A percentile compares a stretch with the other conserved stretches of the same genome.
phyloP scores from a whole-genome alignment of 257 asterid species.

The Rauvolfia tetraphylla region DNA sequence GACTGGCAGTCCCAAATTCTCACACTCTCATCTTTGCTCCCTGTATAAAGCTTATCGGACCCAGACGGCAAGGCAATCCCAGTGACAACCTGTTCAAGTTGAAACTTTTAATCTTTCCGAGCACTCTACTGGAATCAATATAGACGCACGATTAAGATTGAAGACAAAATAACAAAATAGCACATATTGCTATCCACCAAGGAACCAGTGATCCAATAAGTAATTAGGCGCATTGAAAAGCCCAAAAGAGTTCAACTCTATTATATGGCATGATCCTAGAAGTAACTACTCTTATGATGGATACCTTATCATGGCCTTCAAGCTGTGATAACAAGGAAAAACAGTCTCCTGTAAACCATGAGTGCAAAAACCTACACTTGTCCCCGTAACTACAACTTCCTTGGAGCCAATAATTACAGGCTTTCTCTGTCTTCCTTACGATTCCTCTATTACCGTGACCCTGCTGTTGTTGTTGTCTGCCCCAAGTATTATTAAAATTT shows the following conservation, averaged over 20 bases:
- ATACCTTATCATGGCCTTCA: constrained; percentile 91
- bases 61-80: constrained; percentile 88
- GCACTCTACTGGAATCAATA: background rate
- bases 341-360: constrained; percentile 78
- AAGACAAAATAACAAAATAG: background rate
- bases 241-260: background rate
- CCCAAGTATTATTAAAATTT: constrained; percentile 62
- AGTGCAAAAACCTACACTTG: constrained; percentile 76
- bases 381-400: constrained; percentile 77
- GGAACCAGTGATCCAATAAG: background rate
- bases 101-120: constrained; percentile 6
- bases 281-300: background rate
- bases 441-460: constrained; percentile 21
- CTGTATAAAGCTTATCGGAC: constrained; percentile 87
- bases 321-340: constrained; percentile 66
- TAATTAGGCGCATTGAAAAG: background rate
- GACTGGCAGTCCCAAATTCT: constrained; percentile 98
- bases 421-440: constrained; percentile 55
- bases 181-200: background rate
- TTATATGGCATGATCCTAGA: background rate
- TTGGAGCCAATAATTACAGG: constrained; percentile 66
- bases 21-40: constrained; percentile 87
- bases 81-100: constrained; percentile 64
- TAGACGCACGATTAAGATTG: background rate
- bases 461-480: constrained; percentile 51